phyloP scores from a whole-genome alignment of 176 grass and related monocot genomes.

The Pontederia paniculata region DNA sequence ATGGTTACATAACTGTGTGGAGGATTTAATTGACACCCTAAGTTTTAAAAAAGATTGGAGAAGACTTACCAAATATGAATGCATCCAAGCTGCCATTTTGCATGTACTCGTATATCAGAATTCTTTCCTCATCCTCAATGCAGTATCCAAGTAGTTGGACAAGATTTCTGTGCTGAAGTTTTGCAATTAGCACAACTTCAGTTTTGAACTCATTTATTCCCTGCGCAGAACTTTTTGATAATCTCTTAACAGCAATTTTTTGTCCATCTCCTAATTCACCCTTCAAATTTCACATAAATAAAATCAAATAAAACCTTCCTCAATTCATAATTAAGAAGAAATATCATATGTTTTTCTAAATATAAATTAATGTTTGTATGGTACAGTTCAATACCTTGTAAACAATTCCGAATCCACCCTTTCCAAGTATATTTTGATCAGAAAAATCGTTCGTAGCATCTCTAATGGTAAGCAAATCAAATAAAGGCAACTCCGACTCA shows the following conservation, averaged over 20 bases:
- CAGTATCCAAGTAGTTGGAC: constrained; percentile 13
- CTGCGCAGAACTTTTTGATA: constrained; percentile 9
- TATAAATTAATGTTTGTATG: background rate
- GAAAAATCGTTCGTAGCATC: constrained; percentile 20
- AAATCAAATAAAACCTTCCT: constrained; percentile 1
- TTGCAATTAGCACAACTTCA: constrained; percentile 17
- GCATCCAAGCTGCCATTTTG: constrained; percentile 13
- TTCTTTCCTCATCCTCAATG: constrained; percentile 14
- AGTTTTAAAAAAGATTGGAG: no score
- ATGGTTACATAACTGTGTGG: no score
- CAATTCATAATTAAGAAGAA: background rate
- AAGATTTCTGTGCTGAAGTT: constrained; percentile 22
- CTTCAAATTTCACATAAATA: constrained; percentile 6
- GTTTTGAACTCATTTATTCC: constrained; percentile 13
- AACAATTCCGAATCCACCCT: constrained; percentile 24
- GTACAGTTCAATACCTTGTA: constrained; percentile 13
- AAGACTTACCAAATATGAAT: constrained; percentile 16
- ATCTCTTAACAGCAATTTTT: constrained; percentile 18
- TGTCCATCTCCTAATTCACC: constrained; percentile 3
- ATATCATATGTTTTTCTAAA: background rate
- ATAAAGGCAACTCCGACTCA: constrained; percentile 5
- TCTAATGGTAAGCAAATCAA: constrained; percentile 14
- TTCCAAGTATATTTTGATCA: constrained; percentile 13
- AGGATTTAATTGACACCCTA: no score
- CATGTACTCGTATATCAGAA: constrained; percentile 11